These are phyloP conservation scores for Pestalotiopsis sp. DNA, from an alignment of 2,329 filamentous ascomycete species.

Conservation along the genomic window DNA sequence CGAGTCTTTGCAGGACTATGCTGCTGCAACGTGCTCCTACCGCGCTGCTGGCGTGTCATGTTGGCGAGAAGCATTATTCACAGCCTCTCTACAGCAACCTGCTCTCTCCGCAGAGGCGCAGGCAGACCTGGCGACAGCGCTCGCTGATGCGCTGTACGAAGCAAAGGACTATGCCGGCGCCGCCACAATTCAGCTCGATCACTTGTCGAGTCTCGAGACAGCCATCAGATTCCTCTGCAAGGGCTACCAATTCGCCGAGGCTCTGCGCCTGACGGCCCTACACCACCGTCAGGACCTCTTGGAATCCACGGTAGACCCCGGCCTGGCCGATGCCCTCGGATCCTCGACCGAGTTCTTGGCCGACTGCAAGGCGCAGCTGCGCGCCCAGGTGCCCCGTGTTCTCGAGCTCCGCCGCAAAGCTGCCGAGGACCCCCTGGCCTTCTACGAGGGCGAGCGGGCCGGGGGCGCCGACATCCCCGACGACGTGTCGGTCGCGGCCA, in stretches of 20 bases:
- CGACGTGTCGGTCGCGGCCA: slow-evolving; percentile 85
- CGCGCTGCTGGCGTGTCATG: slow-evolving; percentile 72
- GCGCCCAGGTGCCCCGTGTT: slow-evolving; percentile 83
- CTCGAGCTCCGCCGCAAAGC: slow-evolving; percentile 81
- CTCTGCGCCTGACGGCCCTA: slow-evolving; percentile 74
- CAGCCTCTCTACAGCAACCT: slow-evolving; percentile 67
- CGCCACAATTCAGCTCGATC: slow-evolving; percentile 78
- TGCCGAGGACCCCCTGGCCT: slow-evolving; percentile 80
- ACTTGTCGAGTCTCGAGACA: slow-evolving; percentile 70
- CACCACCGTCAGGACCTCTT: slow-evolving; percentile 65
- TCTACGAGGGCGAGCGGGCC: slow-evolving; percentile 77
- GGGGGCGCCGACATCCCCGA: slow-evolving; percentile 76
- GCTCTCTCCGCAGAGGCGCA: slow-evolving; percentile 64
- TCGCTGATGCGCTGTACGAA: slow-evolving; percentile 81
- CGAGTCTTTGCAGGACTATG: slow-evolving; percentile 78
- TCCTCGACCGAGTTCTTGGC: slow-evolving; percentile 88
- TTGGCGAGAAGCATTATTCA: slow-evolving; percentile 90
- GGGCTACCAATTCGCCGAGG: slow-evolving; percentile 84
- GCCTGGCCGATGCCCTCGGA: slow-evolving; percentile 78
- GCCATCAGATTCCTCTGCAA: slow-evolving; percentile 82
- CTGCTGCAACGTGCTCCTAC: slow-evolving; percentile 79
- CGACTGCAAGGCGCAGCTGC: slow-evolving; percentile 85
- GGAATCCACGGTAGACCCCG: slow-evolving; percentile 69
- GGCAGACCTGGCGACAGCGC: slow-evolving; percentile 66
- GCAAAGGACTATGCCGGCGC: slow-evolving; percentile 82